These are phyloP conservation scores for Chionographis japonica DNA, from an alignment of 106 monocot species.

Conservation along the genomic window DNA sequence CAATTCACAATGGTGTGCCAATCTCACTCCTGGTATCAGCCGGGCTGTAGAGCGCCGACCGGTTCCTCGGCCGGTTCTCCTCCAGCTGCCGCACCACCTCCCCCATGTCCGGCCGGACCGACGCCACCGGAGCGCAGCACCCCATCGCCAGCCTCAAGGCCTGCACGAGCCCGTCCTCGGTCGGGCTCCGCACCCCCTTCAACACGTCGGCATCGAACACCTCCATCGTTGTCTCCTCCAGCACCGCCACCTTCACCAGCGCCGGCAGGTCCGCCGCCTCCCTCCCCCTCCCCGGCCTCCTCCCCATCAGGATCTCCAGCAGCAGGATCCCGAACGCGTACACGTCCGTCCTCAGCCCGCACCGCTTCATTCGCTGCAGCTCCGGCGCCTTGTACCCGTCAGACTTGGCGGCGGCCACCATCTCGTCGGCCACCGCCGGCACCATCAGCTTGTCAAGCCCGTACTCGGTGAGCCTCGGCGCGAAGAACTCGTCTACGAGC, in stretches of 20 bases:
- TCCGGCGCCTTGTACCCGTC: constrained; percentile 88
- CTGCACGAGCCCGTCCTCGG: constrained; percentile 79
- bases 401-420: constrained; percentile 42
- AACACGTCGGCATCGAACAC: constrained; percentile 75
- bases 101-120: constrained; percentile 78
- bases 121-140: constrained; percentile 80
- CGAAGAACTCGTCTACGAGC: constrained; percentile 74
- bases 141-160: constrained; percentile 94
- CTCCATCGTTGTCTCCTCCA: constrained; percentile 89
- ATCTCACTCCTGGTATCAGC: constrained; percentile 61
- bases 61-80: constrained; percentile 83
- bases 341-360: constrained; percentile 60
- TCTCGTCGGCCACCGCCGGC: constrained; percentile 72
- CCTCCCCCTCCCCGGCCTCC: constrained; percentile 53
- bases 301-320: constrained; percentile 75
- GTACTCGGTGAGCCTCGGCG: constrained; percentile 62
- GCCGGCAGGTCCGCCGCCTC: constrained; percentile 53
- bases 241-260: constrained; percentile 82
- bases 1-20: constrained; percentile 52
- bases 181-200: constrained; percentile 57
- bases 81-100: constrained; percentile 87
- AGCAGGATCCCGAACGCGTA: constrained; percentile 82
- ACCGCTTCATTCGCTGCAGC: constrained; percentile 73
- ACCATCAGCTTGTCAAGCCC: constrained; percentile 69
- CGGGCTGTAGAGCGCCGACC: constrained; percentile 77